Evolutionary conservation across 2,329 filamentous ascomycete species (phyloP).

Genomic region (Geoglossum cookeanum): DNA sequence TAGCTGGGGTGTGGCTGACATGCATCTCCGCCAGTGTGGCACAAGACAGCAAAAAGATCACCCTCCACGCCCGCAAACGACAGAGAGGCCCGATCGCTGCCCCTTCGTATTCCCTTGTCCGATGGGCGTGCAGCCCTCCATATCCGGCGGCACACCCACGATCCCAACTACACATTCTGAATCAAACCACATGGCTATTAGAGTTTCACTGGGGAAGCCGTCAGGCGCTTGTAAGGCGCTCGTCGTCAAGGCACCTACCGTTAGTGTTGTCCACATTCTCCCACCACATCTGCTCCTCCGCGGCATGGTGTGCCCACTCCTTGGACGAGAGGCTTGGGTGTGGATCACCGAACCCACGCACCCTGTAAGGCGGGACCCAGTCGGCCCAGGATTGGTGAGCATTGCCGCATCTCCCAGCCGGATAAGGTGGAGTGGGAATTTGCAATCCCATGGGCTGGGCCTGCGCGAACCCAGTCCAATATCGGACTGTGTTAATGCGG

Average conservation of each 20-base stretch:
- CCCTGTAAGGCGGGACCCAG: neutral
- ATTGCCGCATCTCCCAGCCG: neutral
- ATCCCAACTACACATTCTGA: neutral
- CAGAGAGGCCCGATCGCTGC: neutral
- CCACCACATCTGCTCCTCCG: too few species aligned
- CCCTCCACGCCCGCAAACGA: neutral
- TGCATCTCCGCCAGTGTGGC: neutral
- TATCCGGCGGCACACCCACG: neutral
- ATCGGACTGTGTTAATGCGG: neutral
- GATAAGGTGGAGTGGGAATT: neutral
- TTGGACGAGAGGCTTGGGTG: neutral
- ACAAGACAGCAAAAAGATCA: neutral
- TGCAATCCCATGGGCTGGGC: neutral
- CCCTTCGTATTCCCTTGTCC: neutral
- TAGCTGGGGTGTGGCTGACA: too few species aligned
- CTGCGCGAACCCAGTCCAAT: neutral
- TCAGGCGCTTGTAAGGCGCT: too few species aligned
- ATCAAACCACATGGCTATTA: neutral
- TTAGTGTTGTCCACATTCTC: too few species aligned
- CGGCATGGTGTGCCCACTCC: too few species aligned
- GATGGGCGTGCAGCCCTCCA: neutral
- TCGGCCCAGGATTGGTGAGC: neutral
- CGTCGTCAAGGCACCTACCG: too few species aligned
- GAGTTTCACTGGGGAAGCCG: too few species aligned
- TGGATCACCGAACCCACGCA: neutral